Evolutionary conservation across 768 basidiomycete genomes (phyloP), one percentile per base, ranked within the genome.

Genomic region (Sarcodon aspratus): DNA sequence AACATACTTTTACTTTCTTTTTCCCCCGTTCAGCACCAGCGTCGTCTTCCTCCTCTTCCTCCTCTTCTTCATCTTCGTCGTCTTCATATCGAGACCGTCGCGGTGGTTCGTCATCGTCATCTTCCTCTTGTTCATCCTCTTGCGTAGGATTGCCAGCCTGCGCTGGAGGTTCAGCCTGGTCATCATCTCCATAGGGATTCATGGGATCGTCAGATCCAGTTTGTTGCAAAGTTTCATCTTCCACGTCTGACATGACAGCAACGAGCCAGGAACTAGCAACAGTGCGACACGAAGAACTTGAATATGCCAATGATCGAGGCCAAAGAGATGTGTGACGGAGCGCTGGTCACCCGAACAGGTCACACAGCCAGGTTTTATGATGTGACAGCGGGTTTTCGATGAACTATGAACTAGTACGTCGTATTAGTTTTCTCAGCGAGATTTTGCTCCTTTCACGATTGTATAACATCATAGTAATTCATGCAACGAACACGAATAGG

Each of bases 1-100:
- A 36, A 57, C 69, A 33, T 49, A 81, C 82, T 70, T 85, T 85
- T 48, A 74, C 70, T 38, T 79, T 73, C 62, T 83, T 83, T 58
- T 67, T 75, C 36, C 71, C 71, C 45, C 70, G 65, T 51, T 71
- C 67, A 54, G 70, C 56, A 27, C 78, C 69, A 50, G 67, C 50
- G 46, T 71, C 59, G 47, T 76, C 78, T 2, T 80, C 79, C 2
- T 80, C 70, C 7, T 66, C 64, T 3, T 65, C 73, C 1, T 52
- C 67, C 0, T 60, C 64, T 21, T 65, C 68, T 38, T 64, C 67
- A 31, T 67, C 64, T 43, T 68, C 63, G 49, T 74, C 72, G 5
- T 66, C 56, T 21, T 59, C 51, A 44, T 52, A 55, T 49, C 49
- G 55, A 40, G 33, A 47, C 40, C 17, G 69, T 62, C 49, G 67